Evolutionary conservation across 345 rosid genomes (phyloP).

Genomic region (Cardamine chenopodiifolia): DNA sequence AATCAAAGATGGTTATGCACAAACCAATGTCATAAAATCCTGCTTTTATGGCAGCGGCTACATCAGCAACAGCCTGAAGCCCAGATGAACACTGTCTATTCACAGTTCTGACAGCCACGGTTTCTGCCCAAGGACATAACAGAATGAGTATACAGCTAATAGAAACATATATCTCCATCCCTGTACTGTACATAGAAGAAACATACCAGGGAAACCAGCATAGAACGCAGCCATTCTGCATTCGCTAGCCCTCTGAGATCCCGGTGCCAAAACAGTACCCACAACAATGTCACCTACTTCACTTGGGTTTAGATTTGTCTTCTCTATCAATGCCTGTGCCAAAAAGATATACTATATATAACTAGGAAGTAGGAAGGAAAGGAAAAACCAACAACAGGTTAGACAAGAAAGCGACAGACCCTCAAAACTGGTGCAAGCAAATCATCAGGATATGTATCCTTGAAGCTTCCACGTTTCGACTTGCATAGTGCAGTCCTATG

Average conservation of each 20-base stretch:
- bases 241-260: slow-evolving; percentile 95
- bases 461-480: slow-evolving; percentile 87
- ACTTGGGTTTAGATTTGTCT: slow-evolving; percentile 79
- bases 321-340: slow-evolving; percentile 82
- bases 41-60: slow-evolving; percentile 96
- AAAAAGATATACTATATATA: background rate
- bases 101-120: slow-evolving; percentile 92
- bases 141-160: slow-evolving; percentile 1
- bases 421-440: slow-evolving; percentile 89
- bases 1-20: background rate
- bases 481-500: slow-evolving; percentile 88
- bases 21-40: slow-evolving; percentile 97
- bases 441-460: slow-evolving; percentile 94
- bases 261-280: slow-evolving; percentile 95
- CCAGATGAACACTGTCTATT: slow-evolving; percentile 98
- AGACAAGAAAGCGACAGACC: slow-evolving; percentile 47
- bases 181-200: background rate
- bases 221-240: slow-evolving; percentile 99
- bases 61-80: slow-evolving; percentile 99
- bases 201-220: slow-evolving; percentile 95
- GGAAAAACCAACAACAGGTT: background rate
- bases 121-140: slow-evolving; percentile 52
- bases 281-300: slow-evolving; percentile 99
- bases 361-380: background rate
- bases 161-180: background rate